Base-by-base conservation (phyloP, 768 basidiomycete species). In the Pulveroboletus sp. region DNA sequence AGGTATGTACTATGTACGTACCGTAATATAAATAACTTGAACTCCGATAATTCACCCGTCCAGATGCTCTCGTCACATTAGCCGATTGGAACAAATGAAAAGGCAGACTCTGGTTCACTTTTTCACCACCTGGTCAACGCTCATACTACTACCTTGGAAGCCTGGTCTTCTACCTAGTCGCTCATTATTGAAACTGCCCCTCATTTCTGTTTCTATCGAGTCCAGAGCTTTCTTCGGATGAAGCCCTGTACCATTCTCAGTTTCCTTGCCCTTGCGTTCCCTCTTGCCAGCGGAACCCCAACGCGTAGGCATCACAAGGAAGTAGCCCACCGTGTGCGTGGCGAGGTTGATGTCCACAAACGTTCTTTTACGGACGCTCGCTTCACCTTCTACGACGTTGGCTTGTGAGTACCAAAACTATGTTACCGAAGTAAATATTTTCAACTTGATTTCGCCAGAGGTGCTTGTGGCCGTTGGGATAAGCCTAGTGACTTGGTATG, bases 341-440 rank as follows among this genome's bases (percentile, higher is more conserved):
- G 67, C 11, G 67, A 74, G 21, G 57, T 75, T 3, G 50, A 40
- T n/a, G 3, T 61, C 9, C 58, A 68, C 41, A 70, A 72, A 53
- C 73, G 78, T 23, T 36, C 47, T 4, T 70, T 65, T 46, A 47
- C 53, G 37, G 50, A 54, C 38, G 57, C 75, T 4, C 75, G 74
- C 45, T 75, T 76, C 66, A 77, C 81, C 5, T 85, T 67, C 51
- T 85, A 80, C 55, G 72, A 76, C 25, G 75, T 72, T 47, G 79
- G 80, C 41, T 55, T 78, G 79, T 79, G 53, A 57, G 69, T 59
- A 40, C 40, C 23, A 27, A 38, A 1, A 32, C 5, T 17, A 23
- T n/a, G n/a, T 14, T 25, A 14, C 16, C 51, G 34, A 6, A 6
- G 16, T 57, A 36, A 12, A 10, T n/a, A 10, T 33, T 23, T 31